These are phyloP conservation scores for Populus simonii DNA, from an alignment of 345 rosid genomes.

Conservation along the genomic window DNA sequence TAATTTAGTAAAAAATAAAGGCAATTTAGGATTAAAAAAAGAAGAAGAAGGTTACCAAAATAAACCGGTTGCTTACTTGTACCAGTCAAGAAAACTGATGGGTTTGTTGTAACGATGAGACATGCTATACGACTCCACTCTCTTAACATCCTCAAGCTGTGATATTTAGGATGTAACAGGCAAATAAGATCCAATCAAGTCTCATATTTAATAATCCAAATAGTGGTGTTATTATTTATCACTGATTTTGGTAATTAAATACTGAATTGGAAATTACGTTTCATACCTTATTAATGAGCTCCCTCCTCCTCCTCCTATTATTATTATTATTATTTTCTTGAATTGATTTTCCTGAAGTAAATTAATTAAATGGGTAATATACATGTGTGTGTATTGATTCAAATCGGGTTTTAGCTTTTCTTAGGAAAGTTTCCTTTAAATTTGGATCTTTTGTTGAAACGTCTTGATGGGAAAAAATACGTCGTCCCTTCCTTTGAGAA, in stretches of 20 bases:
- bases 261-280: not conserved
- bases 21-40: conserved; percentile 17
- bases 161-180: conserved; percentile 1
- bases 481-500: conserved; percentile 17
- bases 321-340: not conserved
- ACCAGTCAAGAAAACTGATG: conserved; percentile 31
- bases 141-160: not conserved
- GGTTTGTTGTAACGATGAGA: conserved; percentile 47
- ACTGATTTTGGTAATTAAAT: not conserved
- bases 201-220: not conserved
- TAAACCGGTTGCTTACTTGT: conserved; percentile 28
- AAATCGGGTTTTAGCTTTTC: conserved; percentile 4
- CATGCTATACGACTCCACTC: conserved; percentile 7
- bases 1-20: not conserved
- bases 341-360: not conserved
- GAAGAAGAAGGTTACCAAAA: conserved; percentile 15
- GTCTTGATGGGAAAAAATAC: conserved; percentile 17
- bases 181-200: not conserved
- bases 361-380: not conserved
- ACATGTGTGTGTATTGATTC: not conserved
- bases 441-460: conserved; percentile 48
- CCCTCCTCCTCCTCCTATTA: not conserved
- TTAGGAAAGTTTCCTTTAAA: conserved; percentile 30
- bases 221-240: not conserved
- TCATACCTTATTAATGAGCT: not conserved